These are phyloP conservation scores for Madurella mycetomatis DNA, from an alignment of 2,329 filamentous ascomycete genomes.

Conservation along the genomic window DNA sequence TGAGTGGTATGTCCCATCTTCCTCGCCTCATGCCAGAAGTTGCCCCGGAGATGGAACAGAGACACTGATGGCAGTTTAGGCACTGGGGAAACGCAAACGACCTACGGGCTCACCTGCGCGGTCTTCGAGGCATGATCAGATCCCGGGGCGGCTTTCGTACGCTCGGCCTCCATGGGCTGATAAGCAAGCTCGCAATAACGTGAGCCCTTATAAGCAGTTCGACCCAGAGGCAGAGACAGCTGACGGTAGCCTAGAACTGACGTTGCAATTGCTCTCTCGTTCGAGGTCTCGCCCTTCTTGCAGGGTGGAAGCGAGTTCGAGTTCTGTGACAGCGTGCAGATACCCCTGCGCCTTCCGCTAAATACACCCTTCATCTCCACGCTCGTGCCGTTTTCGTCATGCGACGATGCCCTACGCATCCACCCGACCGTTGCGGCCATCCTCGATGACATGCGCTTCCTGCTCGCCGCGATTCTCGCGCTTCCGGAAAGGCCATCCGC, in stretches of 20 bases:
- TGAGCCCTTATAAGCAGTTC: conserved; percentile 29
- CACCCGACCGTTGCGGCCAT: conserved; percentile 45
- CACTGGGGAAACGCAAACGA: conserved; percentile 43
- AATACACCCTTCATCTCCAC: conserved; percentile 45
- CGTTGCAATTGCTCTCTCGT: conserved; percentile 44
- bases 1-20: conserved; percentile 42
- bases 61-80: conserved; percentile 6
- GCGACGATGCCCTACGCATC: conserved; percentile 39
- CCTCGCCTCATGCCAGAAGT: too few relatives aligned
- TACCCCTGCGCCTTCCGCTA: conserved; percentile 41
- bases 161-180: conserved; percentile 43
- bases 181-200: conserved; percentile 47
- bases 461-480: conserved; percentile 41
- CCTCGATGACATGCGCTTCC: conserved; percentile 47
- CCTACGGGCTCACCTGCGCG: conserved; percentile 43
- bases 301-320: conserved; percentile 39
- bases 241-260: conserved; percentile 36
- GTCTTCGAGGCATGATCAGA: conserved; percentile 45
- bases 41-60: background rate
- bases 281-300: conserved; percentile 42
- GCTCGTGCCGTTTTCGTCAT: conserved; percentile 40
- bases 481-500: conserved; percentile 34
- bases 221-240: background rate
- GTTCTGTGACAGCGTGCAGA: conserved; percentile 35
- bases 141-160: conserved; percentile 43